Evolutionary conservation across 306 rosid species (phyloP).

Genomic region (Ormosia semicastrata): DNA sequence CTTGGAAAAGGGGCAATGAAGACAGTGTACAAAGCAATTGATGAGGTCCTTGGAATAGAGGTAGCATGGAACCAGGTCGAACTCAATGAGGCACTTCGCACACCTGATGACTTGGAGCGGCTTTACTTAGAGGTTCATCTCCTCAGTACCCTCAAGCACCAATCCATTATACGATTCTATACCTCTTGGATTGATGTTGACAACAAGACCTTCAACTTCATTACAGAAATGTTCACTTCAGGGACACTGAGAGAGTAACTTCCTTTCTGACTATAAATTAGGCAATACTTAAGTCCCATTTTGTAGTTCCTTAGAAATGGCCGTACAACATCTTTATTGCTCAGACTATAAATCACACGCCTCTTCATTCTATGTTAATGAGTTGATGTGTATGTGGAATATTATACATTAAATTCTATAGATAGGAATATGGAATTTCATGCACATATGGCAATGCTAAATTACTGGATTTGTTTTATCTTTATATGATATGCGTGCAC

Average conservation of each 20-base stretch:
- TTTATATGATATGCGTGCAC: neutral
- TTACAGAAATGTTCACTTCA: constrained; percentile 86
- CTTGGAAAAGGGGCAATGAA: constrained; percentile 95
- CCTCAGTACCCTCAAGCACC: constrained; percentile 82
- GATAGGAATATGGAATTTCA: neutral
- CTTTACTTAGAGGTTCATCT: constrained; percentile 93
- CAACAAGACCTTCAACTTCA: constrained; percentile 72
- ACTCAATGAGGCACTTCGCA: constrained; percentile 64
- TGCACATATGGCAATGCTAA: neutral
- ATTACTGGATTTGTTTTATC: neutral
- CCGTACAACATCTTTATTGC: neutral
- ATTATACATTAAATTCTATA: neutral
- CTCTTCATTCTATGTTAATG: neutral
- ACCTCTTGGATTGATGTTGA: constrained; percentile 86
- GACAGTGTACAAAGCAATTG: constrained; percentile 86
- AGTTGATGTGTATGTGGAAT: neutral
- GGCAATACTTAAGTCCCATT: neutral
- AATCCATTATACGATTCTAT: constrained; percentile 66
- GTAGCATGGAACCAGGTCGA: constrained; percentile 91
- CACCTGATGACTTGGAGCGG: constrained; percentile 79
- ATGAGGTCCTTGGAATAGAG: constrained; percentile 78
- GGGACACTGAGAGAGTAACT: constrained; percentile 87
- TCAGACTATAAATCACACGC: neutral
- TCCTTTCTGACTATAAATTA: constrained; percentile 15
- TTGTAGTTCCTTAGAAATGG: constrained; percentile 1